phyloP scores from a whole-genome alignment of 352 stramenopile genomes.

The Pythium scleroteichum region DNA sequence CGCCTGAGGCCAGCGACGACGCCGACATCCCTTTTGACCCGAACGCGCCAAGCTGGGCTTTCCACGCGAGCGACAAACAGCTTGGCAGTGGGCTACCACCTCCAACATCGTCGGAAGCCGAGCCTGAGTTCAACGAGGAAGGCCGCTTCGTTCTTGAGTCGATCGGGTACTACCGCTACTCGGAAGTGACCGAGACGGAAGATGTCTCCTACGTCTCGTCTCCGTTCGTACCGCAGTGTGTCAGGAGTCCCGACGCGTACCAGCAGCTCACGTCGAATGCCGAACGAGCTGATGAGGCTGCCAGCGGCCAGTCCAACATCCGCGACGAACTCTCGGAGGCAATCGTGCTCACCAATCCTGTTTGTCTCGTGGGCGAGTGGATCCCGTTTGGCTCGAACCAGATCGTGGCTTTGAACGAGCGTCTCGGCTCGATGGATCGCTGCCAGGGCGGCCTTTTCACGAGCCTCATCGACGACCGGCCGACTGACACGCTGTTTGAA shows the following conservation, averaged over 20 bases:
- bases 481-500: constrained; percentile 79
- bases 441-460: constrained; percentile 95
- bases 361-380: constrained; percentile 95
- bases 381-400: constrained; percentile 97
- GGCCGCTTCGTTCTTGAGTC: constrained; percentile 74
- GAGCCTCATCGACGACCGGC: constrained; percentile 84
- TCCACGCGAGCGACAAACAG: constrained; percentile 40
- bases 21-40: constrained; percentile 8
- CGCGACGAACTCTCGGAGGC: constrained; percentile 92
- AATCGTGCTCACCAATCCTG: constrained; percentile 93
- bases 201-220: constrained; percentile 95
- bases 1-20: constrained; percentile 9
- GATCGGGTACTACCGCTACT: constrained; percentile 90
- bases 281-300: constrained; percentile 86
- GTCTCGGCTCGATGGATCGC: constrained; percentile 93
- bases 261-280: constrained; percentile 88
- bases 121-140: constrained; percentile 33
- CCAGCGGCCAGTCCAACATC: constrained; percentile 83
- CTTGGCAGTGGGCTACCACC: constrained; percentile 19
- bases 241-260: constrained; percentile 85
- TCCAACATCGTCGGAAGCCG: constrained; percentile 8
- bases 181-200: constrained; percentile 94
- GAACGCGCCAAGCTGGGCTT: constrained; percentile 37
- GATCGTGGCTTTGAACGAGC: constrained; percentile 95
- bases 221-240: constrained; percentile 94